Conservation (phyloP, 257 asterid genomes). For the Linderniella brevidens region DNA sequence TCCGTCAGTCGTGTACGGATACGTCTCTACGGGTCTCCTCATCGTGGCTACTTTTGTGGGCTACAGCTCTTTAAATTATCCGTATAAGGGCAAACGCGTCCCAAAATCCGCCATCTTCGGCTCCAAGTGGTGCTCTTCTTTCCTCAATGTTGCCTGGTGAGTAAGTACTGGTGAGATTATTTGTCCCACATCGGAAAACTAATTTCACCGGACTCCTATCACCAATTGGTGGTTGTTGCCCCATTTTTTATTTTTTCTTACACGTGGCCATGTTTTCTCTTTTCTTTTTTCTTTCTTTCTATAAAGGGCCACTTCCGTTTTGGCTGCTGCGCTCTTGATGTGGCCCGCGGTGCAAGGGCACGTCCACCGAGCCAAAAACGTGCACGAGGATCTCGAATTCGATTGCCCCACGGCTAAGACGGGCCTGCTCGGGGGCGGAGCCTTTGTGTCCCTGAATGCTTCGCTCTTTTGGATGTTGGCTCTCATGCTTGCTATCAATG, state of each 20-base stretch:
- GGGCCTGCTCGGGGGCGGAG: slow-evolving; percentile 67
- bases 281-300: too few species aligned
- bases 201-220: too few species aligned
- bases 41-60: slow-evolving; percentile 23
- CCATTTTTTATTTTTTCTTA: too few species aligned
- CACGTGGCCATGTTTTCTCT: slow-evolving; percentile 2
- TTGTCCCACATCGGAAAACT: too few species aligned
- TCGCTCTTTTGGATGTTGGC: slow-evolving; percentile 52
- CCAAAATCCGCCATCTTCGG: slow-evolving; percentile 29
- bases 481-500: slow-evolving; percentile 46
- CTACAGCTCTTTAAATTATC: slow-evolving; percentile 22
- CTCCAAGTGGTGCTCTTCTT: slow-evolving; percentile 22
- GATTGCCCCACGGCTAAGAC: slow-evolving; percentile 62
- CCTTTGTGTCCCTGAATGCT: slow-evolving; percentile 45
- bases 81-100: slow-evolving; percentile 38
- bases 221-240: too few species aligned
- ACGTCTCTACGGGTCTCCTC: slow-evolving; percentile 34
- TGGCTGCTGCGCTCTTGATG: slow-evolving; percentile 33
- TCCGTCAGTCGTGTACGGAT: slow-evolving; percentile 31
- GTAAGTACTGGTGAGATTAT: background rate
- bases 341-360: slow-evolving; percentile 56
- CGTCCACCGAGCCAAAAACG: slow-evolving; percentile 18
- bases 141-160: slow-evolving; percentile 34
- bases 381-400: slow-evolving; percentile 32
- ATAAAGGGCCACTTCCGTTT: slow-evolving; percentile 41